A percentile compares a stretch with the other conserved stretches of the same genome.
Evolutionary conservation across 371 early-diverging fungal species (phyloP).

Genomic region (Umbelopsis sp.): DNA sequence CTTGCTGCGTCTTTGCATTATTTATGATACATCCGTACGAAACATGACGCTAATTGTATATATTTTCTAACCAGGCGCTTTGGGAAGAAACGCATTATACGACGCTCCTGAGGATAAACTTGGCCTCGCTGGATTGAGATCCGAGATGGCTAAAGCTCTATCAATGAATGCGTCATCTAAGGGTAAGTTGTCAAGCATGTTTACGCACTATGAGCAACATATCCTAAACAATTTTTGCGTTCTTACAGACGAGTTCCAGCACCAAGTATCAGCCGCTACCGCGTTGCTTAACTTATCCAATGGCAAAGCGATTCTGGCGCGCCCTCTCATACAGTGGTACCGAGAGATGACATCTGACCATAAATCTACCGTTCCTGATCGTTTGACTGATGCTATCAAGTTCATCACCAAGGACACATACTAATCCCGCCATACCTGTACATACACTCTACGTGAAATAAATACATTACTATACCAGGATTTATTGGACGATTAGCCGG

Average conservation of each 20-base stretch:
- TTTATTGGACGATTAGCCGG: no score
- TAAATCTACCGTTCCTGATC: not conserved
- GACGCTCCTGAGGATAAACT: not conserved
- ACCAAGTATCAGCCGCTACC: constrained; percentile 5
- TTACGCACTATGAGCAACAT: not conserved
- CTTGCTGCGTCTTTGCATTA: not conserved
- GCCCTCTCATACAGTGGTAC: constrained; percentile 8
- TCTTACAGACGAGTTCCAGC: not conserved
- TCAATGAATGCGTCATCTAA: not conserved
- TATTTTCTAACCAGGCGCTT: not conserved
- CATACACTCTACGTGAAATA: not conserved
- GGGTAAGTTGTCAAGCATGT: not conserved
- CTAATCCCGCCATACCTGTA: not conserved
- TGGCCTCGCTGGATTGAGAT: constrained; percentile 8
- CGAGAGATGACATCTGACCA: not conserved
- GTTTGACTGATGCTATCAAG: not conserved
- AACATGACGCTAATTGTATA: no score
- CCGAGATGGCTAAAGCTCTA: constrained; percentile 13
- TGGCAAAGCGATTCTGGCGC: constrained; percentile 10
- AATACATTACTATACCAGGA: not conserved
- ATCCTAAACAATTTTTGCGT: no score
- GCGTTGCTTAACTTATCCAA: constrained; percentile 2
- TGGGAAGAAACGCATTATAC: constrained; percentile 1
- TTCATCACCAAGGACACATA: constrained; percentile 1
- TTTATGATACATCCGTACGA: not conserved